A percentile compares a stretch with the other conserved stretches of the same genome.
phyloP scores from a whole-genome alignment of 1,284 basidiomycete species.

The Tilletia indica region DNA sequence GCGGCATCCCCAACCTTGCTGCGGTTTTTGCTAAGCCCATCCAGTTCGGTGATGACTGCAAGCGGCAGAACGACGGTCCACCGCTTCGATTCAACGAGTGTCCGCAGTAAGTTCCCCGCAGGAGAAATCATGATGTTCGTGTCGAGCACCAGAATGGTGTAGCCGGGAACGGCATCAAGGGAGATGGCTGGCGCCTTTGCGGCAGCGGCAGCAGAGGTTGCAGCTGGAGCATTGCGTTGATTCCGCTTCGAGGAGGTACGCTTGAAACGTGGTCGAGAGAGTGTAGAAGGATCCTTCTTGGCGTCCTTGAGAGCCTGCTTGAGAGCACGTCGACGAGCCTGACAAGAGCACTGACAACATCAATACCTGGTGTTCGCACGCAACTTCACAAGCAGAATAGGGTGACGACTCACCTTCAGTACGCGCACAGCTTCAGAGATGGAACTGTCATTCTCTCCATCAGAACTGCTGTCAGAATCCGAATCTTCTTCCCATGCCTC shows the following conservation, averaged over 20 bases:
- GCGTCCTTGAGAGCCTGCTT: constrained; percentile 58
- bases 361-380: background rate
- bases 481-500: constrained; percentile 18
- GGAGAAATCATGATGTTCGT: constrained; percentile 72
- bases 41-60: constrained; percentile 86
- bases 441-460: constrained; percentile 40
- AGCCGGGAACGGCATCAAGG: constrained; percentile 70
- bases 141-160: constrained; percentile 85
- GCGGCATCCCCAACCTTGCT: constrained; percentile 66
- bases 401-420: constrained; percentile 65
- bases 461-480: constrained; percentile 32
- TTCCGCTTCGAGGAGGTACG: constrained; percentile 8
- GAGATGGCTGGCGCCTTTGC: background rate
- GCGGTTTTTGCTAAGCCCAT: constrained; percentile 74
- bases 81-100: constrained; percentile 72
- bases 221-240: background rate
- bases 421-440: constrained; percentile 73
- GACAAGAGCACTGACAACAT: constrained; percentile 1
- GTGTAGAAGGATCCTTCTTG: constrained; percentile 7
- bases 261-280: no score
- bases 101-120: constrained; percentile 45
- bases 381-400: background rate
- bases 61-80: constrained; percentile 85
- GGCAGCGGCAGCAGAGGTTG: background rate
- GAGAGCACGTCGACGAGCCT: constrained; percentile 70